Evolutionary conservation across 441 rosid species (phyloP), one percentile per base, ranked within the genome.

Genomic region (Eutrema salsugineum): DNA sequence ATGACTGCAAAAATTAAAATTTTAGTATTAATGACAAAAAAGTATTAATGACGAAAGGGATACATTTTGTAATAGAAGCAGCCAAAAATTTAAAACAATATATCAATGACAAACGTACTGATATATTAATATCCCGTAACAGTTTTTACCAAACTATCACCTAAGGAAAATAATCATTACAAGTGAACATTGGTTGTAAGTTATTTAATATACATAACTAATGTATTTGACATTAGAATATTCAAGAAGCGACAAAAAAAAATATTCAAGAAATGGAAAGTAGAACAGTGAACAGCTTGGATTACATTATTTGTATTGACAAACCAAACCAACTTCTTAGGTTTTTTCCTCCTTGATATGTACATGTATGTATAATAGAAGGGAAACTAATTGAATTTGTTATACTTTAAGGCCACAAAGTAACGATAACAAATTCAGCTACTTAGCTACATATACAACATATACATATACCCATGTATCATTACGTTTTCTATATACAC

Each of bases 231-330:
- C 5, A 71, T 8, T 71, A 60, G 35, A 71, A 51, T 71, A 62
- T 71, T 62, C 63, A 64, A 72, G 38, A 71, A 61, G n/a, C n/a
- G n/a, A n/a, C n/a, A n/a, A n/a, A n/a, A n/a, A n/a, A n/a, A n/a
- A 71, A 51, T 71, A 62, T 71, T 62, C 63, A 64, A 72, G 38
- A 71, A 61, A 50, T n/a, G 51, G 68, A 61, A 50, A 60, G 35
- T 70, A 60, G 14, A 9, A 10, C 2, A 11, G 4, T 6, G 42
- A 72, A 54, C 76, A 54, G 63, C 32, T 72, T 63, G 32, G 49
- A 43, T 33, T 67, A 71, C 62, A 50, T 71, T 33, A 55, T 63
- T 43, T 3, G 44, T 11, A 14, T 55, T 44, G 12, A 54, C 22
- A 72, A 19, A 62, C 43, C 63, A 44, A 44, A 50, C 62, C 47